A percentile compares a stretch with the other conserved stretches of the same genome.
phyloP scores from a whole-genome alignment of 2,329 filamentous ascomycete species.

The Aaosphaeria pasadenensis region DNA sequence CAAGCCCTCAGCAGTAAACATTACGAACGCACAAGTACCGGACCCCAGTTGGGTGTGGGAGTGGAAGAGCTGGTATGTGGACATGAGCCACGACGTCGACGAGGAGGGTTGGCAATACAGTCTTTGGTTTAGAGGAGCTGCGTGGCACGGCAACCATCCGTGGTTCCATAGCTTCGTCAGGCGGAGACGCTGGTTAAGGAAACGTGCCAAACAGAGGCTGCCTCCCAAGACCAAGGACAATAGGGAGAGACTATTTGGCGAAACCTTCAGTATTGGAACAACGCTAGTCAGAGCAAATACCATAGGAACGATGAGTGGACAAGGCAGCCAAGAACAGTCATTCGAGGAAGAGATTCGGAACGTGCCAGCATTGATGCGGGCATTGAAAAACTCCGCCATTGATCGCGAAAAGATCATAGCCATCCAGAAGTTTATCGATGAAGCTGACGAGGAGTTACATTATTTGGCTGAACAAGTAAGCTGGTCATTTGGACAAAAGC shows the following conservation, averaged over 20 bases:
- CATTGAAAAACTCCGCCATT: conserved; percentile 68
- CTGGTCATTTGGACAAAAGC: neutral
- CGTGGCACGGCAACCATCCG: conserved; percentile 81
- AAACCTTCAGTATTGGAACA: conserved; percentile 37
- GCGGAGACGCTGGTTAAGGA: conserved; percentile 81
- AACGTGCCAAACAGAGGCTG: conserved; percentile 64
- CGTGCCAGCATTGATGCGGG: conserved; percentile 65
- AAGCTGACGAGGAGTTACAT: conserved; percentile 68
- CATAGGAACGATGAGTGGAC: conserved; percentile 45
- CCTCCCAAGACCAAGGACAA: conserved; percentile 31
- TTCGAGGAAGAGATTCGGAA: conserved; percentile 58
- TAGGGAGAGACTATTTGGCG: conserved; percentile 34
- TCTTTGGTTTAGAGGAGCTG: conserved; percentile 66
- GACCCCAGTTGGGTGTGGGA: conserved; percentile 95
- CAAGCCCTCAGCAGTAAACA: conserved; percentile 62
- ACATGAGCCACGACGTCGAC: conserved; percentile 79
- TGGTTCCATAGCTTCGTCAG: conserved; percentile 98
- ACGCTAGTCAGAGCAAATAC: conserved; percentile 30
- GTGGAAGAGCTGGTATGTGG: conserved; percentile 69
- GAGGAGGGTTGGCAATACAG: conserved; percentile 96
- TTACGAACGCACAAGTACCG: conserved; percentile 84
- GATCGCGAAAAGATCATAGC: conserved; percentile 90
- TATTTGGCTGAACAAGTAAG: conserved; percentile 65
- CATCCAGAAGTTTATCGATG: conserved; percentile 75
- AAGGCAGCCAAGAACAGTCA: conserved; percentile 29